phyloP scores from a whole-genome alignment of 305 asterid genomes.

The Striga hermonthica region DNA sequence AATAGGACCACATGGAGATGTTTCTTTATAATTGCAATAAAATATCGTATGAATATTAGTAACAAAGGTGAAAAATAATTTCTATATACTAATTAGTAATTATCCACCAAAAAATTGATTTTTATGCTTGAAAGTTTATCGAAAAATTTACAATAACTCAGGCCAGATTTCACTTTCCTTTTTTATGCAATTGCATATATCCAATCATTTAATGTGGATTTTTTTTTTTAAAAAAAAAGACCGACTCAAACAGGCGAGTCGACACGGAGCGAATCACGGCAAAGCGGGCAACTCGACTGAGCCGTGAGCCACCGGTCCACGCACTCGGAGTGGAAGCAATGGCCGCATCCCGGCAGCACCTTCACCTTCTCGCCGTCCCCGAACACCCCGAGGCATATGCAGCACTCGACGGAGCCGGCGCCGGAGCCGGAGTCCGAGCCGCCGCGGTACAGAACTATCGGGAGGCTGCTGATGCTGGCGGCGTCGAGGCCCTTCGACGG shows the following conservation, averaged over 20 bases:
- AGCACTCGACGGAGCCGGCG: slow-evolving; percentile 59
- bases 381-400: slow-evolving; percentile 65
- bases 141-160: not conserved
- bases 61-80: too few species aligned
- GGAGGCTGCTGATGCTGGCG: slow-evolving; percentile 39
- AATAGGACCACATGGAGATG: too few species aligned
- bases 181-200: not conserved
- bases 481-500: slow-evolving; percentile 51
- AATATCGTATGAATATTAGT: too few species aligned
- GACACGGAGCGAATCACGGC: slow-evolving; percentile 58
- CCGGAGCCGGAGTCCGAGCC: not conserved
- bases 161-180: not conserved
- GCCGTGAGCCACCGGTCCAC: slow-evolving; percentile 71
- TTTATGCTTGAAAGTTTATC: too few species aligned
- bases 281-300: slow-evolving; percentile 76
- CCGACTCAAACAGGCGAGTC: slow-evolving; percentile 50
- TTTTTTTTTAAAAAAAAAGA: too few species aligned
- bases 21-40: too few species aligned
- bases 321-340: slow-evolving; percentile 70
- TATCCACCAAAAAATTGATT: too few species aligned
- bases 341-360: slow-evolving; percentile 57
- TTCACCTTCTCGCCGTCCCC: slow-evolving; percentile 63
- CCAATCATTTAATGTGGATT: not conserved
- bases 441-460: slow-evolving; percentile 46
- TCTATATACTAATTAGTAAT: too few species aligned